These are phyloP conservation scores for Monosporascus sp. DNA, from an alignment of 2,329 filamentous ascomycete genomes.

Conservation along the genomic window DNA sequence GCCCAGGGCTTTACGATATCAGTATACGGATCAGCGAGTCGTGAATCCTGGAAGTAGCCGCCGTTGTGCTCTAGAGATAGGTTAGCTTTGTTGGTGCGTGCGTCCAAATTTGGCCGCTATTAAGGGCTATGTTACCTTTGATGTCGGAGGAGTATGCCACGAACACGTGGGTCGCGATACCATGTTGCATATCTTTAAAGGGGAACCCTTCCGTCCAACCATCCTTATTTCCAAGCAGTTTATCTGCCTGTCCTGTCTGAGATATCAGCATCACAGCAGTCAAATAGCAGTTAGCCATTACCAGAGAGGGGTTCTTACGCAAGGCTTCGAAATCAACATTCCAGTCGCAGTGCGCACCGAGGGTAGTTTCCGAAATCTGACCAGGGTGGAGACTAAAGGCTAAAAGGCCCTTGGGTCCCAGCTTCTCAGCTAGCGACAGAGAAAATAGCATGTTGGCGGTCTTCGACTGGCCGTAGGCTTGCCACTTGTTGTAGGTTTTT, in stretches of 20 bases:
- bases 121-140: background rate
- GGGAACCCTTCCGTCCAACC: too few relatives aligned
- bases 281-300: too few relatives aligned
- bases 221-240: too few relatives aligned
- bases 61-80: constrained; percentile 19
- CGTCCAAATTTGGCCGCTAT: background rate
- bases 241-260: too few relatives aligned
- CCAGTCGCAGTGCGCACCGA: constrained; percentile 3
- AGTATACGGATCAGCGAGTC: constrained; percentile 18
- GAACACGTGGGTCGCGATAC: too few relatives aligned
- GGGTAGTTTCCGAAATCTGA: background rate
- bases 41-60: constrained; percentile 24
- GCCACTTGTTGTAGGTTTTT: constrained; percentile 23
- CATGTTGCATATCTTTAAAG: too few relatives aligned
- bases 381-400: constrained; percentile 33
- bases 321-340: constrained; percentile 4
- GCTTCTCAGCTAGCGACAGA: constrained; percentile 14
- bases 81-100: background rate
- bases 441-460: constrained; percentile 29
- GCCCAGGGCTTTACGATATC: constrained; percentile 24
- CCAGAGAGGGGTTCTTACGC: background rate
- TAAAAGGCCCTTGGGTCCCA: constrained; percentile 6
- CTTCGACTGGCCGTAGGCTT: constrained; percentile 34
- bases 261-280: too few relatives aligned
- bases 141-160: too few relatives aligned